Evolutionary conservation across 495 filamentous ascomycete species (phyloP), one percentile per base, ranked within the genome.

Genomic region (Podospora fimiseda): DNA sequence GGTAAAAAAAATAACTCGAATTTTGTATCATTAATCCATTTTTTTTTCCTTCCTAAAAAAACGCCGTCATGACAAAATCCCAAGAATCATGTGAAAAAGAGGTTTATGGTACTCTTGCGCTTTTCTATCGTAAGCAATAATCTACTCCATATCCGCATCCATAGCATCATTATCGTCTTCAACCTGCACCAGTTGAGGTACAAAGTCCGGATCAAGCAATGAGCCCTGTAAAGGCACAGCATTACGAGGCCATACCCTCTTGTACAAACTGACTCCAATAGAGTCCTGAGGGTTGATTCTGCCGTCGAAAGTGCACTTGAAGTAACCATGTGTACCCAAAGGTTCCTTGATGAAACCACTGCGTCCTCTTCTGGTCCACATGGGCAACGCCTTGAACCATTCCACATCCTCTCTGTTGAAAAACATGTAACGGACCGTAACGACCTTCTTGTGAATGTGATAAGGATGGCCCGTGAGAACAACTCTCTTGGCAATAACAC

Each of bases 381-480:
- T 72, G 57, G 90, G 90, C 64, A 98, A 70, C 2, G 91, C 90
- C 69, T 95, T 95, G 77, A 97, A 98, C 90, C 90, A 98, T 57
- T 83, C 77, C 40, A 98, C 86, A 64, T 98, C 94, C 68, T 95
- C 89, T 14, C 80, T 68, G 70, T 95, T 95, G 80, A 98, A 98
- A 77, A 98, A 98, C 93, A 98, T 97, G 78, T 97, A 97, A 20
- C 93, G 85, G 19, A 98, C 83, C 1, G 94, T 97, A 50, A 97
- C 94, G 20, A 97, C 73, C 69, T 87, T 89, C 74, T 92, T 93
- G 80, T 98, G 91, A 60, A 98, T 97, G 75, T 98, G 96, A 74
- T 87, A 95, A 0, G 94, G 92, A 66, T 97, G 93, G 37, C 93
- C 93, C 0, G 93, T 95, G 50, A 98, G 77, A 54, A 97, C 90